Evolutionary conservation across 2,329 filamentous ascomycete genomes (phyloP).

Genomic region (Thermochaetoides dissita): DNA sequence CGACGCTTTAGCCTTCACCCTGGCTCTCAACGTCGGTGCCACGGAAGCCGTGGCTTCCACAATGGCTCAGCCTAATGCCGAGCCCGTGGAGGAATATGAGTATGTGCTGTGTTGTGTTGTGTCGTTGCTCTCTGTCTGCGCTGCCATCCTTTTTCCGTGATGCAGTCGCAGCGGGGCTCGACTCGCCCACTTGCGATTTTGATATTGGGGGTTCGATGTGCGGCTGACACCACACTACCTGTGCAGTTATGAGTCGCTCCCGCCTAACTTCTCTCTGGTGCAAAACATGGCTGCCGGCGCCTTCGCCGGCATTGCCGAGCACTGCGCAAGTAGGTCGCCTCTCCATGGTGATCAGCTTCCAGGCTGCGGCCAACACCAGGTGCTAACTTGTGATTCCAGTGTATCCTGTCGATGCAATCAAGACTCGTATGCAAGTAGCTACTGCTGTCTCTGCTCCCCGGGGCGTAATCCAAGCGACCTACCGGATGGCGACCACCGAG

Average conservation of each 20-base stretch:
- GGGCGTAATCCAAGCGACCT: slow-evolving; percentile 80
- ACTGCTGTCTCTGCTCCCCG: no score
- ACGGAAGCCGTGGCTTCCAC: slow-evolving; percentile 49
- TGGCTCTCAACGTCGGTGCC: slow-evolving; percentile 53
- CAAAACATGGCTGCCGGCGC: slow-evolving; percentile 95
- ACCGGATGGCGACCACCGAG: slow-evolving; percentile 81
- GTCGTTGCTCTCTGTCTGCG: no score
- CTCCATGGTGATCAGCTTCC: background rate
- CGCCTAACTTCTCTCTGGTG: slow-evolving; percentile 81
- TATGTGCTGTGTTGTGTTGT: slow-evolving; percentile 25
- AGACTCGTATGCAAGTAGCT: slow-evolving; percentile 41
- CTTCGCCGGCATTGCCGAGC: slow-evolving; percentile 74
- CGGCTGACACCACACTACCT: slow-evolving; percentile 6
- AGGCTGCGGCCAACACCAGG: no score
- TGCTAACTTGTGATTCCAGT: slow-evolving; percentile 33
- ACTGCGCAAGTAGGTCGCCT: slow-evolving; percentile 23
- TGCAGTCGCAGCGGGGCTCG: no score
- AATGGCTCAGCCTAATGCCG: slow-evolving; percentile 55
- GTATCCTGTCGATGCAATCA: slow-evolving; percentile 96
- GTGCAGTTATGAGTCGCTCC: slow-evolving; percentile 72
- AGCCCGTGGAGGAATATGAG: slow-evolving; percentile 53
- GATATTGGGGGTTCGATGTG: background rate
- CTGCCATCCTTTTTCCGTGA: no score
- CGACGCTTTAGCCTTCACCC: slow-evolving; percentile 35
- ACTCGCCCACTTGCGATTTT: no score